These are phyloP conservation scores for Lasiosphaeris hirsuta DNA, from an alignment of 495 filamentous ascomycete genomes.

Conservation along the genomic window DNA sequence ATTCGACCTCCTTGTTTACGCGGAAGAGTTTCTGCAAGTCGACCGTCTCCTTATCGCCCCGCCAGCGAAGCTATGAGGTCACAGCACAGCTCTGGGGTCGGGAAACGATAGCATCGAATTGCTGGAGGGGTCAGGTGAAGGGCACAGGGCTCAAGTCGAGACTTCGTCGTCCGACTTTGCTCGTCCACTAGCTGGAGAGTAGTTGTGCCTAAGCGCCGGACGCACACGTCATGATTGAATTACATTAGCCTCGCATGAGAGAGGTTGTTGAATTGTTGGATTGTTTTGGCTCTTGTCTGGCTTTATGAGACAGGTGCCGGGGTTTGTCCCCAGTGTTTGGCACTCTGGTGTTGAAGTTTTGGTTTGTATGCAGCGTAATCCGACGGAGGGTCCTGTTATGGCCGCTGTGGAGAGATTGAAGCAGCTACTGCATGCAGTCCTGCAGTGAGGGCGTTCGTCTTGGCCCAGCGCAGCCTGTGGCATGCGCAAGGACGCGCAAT, in stretches of 20 bases:
- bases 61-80: slow-evolving; percentile 10
- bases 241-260: background rate
- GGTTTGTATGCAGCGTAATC: too few relatives aligned
- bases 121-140: slow-evolving; percentile 4
- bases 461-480: background rate
- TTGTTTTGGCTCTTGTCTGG: too few relatives aligned
- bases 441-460: too few relatives aligned
- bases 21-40: too few relatives aligned
- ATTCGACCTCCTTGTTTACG: too few relatives aligned
- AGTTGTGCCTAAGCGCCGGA: slow-evolving; percentile 17
- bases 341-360: too few relatives aligned
- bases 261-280: background rate
- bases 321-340: too few relatives aligned
- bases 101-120: background rate
- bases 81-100: slow-evolving; percentile 1
- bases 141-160: background rate
- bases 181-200: slow-evolving; percentile 5
- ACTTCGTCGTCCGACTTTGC: background rate
- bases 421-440: too few relatives aligned
- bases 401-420: too few relatives aligned
- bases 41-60: background rate
- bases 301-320: too few relatives aligned
- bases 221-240: slow-evolving; percentile 18
- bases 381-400: too few relatives aligned
- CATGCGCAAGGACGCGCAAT: slow-evolving; percentile 5